Conservation (phyloP, 306 rosid genomes). For the Astragalus membranaceus region DNA sequence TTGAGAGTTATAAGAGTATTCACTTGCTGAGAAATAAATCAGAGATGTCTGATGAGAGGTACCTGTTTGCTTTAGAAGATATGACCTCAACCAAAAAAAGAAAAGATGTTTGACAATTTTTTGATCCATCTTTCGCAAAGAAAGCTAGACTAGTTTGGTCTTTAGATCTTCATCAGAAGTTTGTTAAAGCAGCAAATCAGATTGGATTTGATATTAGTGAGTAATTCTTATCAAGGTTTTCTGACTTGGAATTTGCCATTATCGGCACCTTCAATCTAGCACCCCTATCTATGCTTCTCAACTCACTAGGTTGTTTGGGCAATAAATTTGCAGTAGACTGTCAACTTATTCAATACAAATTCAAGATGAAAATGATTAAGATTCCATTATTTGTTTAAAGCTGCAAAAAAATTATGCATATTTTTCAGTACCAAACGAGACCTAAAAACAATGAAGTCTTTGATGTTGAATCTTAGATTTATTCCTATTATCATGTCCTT, state of each 20-base stretch:
- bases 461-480: too few relatives aligned
- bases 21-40: slow-evolving; percentile 53
- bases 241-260: neutral
- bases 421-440: too few relatives aligned
- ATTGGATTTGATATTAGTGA: slow-evolving; percentile 96
- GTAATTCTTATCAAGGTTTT: slow-evolving; percentile 37
- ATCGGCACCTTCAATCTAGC: too few relatives aligned
- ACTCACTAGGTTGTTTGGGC: too few relatives aligned
- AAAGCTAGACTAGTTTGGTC: slow-evolving; percentile 98
- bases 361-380: too few relatives aligned
- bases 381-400: too few relatives aligned
- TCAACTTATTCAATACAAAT: too few relatives aligned
- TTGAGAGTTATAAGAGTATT: slow-evolving; percentile 59
- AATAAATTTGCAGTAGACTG: too few relatives aligned
- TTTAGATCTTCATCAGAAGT: slow-evolving; percentile 95
- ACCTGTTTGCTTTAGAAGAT: slow-evolving; percentile 55
- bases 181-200: slow-evolving; percentile 89
- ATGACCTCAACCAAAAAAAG: slow-evolving; percentile 53
- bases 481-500: too few relatives aligned
- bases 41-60: slow-evolving; percentile 69
- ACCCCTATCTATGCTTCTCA: too few relatives aligned
- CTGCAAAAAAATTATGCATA: too few relatives aligned
- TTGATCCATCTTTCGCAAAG: slow-evolving; percentile 69
- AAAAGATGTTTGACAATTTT: slow-evolving; percentile 60
- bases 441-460: too few relatives aligned